A percentile compares a stretch with the other conserved stretches of the same genome.
Evolutionary conservation across 805 yeast genomes (phyloP).

Genomic region (Sporopachydermia lactativora): DNA sequence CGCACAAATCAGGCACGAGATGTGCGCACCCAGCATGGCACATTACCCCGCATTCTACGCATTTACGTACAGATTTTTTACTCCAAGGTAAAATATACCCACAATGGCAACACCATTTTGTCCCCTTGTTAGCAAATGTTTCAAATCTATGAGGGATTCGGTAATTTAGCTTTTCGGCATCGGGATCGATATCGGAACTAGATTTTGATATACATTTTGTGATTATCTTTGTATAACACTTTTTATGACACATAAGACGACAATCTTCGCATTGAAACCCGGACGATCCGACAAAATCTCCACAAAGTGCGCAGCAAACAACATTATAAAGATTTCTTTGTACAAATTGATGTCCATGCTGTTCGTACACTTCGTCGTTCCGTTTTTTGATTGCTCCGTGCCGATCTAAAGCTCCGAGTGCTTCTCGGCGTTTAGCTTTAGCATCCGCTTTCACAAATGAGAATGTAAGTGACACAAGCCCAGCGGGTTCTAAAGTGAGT

Average conservation of each 20-base stretch:
- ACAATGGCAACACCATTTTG: slow-evolving; percentile 99
- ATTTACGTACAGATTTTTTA: slow-evolving; percentile 78
- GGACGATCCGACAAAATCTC: slow-evolving; percentile 72
- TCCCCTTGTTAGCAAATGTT: slow-evolving; percentile 82
- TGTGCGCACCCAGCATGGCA: slow-evolving; percentile 90
- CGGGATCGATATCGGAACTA: slow-evolving; percentile 44
- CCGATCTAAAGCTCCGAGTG: slow-evolving; percentile 66
- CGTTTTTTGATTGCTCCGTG: slow-evolving; percentile 95
- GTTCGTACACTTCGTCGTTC: slow-evolving; percentile 69
- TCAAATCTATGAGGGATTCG: slow-evolving; percentile 95
- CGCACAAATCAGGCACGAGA: slow-evolving; percentile 95
- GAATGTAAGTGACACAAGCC: slow-evolving; percentile 67
- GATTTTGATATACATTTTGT: slow-evolving; percentile 72
- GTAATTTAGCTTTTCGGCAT: slow-evolving; percentile 76
- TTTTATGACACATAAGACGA: slow-evolving; percentile 61
- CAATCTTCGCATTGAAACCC: slow-evolving; percentile 78
- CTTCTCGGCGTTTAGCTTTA: slow-evolving; percentile 27
- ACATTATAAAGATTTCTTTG: slow-evolving; percentile 91
- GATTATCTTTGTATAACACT: slow-evolving; percentile 65
- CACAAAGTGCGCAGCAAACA: slow-evolving; percentile 96
- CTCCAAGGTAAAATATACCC: slow-evolving; percentile 96
- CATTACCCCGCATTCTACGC: slow-evolving; percentile 69
- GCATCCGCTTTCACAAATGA: slow-evolving; percentile 62
- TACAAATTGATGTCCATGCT: slow-evolving; percentile 94
- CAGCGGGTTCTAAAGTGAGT: slow-evolving; percentile 65